phyloP scores from a whole-genome alignment of 2,329 filamentous ascomycete species.

The Epicoccum nigrum region DNA sequence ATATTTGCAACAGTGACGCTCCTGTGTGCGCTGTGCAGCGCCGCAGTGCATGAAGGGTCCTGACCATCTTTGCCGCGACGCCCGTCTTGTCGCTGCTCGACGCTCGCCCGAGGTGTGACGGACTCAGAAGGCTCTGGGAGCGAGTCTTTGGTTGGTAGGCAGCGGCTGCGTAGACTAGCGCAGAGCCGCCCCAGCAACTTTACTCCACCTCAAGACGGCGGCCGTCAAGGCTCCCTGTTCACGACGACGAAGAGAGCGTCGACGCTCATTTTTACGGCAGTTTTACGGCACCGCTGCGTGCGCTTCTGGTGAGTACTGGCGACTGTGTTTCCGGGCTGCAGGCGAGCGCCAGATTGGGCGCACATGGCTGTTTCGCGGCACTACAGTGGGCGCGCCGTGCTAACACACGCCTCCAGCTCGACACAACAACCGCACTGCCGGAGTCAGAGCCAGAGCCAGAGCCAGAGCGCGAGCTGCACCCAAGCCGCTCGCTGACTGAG shows the following conservation, averaged over 20 bases:
- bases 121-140: not conserved
- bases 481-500: not conserved
- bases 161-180: not conserved
- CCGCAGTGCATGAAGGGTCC: not conserved
- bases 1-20: not conserved
- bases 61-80: not conserved
- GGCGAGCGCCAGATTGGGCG: not conserved
- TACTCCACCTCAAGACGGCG: not conserved
- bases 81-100: too few relatives aligned
- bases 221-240: not conserved
- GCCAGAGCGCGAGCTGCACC: not conserved
- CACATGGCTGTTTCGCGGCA: not conserved
- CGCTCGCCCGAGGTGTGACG: not conserved
- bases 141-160: not conserved
- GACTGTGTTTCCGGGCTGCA: too few relatives aligned
- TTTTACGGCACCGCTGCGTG: not conserved
- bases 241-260: not conserved
- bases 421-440: not conserved
- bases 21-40: conserved; percentile 1
- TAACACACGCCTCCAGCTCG: not conserved
- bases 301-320: not conserved
- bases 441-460: not conserved
- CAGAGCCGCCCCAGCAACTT: conserved; percentile 6
- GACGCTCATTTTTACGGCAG: not conserved
- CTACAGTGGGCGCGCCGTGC: not conserved